Evolutionary conservation across 2,329 filamentous ascomycete genomes (phyloP).

Genomic region (Fusarium verticillioides): DNA sequence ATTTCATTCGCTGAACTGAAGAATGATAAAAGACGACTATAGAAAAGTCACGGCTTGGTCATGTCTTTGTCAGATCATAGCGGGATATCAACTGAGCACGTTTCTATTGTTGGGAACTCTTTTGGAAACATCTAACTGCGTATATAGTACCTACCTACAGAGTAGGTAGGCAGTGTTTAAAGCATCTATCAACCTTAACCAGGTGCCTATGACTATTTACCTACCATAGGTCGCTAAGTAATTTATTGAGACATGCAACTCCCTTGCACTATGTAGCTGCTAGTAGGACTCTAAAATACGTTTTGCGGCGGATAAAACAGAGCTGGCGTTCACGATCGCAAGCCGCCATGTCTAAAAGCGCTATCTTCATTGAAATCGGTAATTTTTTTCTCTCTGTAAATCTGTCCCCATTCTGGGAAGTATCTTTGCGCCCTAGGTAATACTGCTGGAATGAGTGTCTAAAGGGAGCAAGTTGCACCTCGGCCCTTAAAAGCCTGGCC

Average conservation of each 20-base stretch:
- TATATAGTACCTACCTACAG: neutral
- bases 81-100: neutral
- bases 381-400: neutral
- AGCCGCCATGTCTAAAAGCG: neutral
- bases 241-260: too few species aligned
- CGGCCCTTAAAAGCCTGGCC: constrained; percentile 13
- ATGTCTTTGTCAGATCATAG: neutral
- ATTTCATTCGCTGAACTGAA: neutral
- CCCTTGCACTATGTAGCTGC: too few species aligned
- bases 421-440: neutral
- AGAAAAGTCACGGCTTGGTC: neutral
- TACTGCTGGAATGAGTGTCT: constrained; percentile 34
- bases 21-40: neutral
- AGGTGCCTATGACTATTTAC: too few species aligned
- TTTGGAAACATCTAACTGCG: neutral
- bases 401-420: neutral
- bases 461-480: constrained; percentile 16
- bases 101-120: neutral
- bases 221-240: too few species aligned
- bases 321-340: neutral
- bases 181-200: too few species aligned
- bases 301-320: too few species aligned
- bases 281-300: too few species aligned
- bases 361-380: neutral
- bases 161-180: neutral